Evolutionary conservation across 2,329 filamentous ascomycete genomes (phyloP).

Genomic region (Macroventuria anomochaeta): DNA sequence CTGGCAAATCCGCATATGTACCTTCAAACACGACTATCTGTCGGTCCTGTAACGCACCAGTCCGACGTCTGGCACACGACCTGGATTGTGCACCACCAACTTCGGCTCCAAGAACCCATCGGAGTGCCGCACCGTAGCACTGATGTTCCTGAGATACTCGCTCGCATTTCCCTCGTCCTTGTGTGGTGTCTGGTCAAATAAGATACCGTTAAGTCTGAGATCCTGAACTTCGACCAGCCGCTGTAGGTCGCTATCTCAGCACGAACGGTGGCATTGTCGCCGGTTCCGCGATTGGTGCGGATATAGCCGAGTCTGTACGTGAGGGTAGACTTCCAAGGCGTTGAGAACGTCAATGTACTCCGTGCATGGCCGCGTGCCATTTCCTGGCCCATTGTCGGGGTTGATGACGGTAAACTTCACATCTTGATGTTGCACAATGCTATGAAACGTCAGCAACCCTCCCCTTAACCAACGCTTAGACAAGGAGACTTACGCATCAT

Average conservation of each 20-base stretch:
- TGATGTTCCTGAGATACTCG: constrained; percentile 34
- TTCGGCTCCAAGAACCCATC: constrained; percentile 23
- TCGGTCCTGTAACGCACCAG: constrained; percentile 25
- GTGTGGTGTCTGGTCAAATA: constrained; percentile 58
- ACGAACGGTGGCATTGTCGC: constrained; percentile 24
- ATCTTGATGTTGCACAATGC: constrained; percentile 40
- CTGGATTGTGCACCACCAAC: constrained; percentile 34
- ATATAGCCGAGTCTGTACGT: constrained; percentile 59
- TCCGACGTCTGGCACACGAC: constrained; percentile 24
- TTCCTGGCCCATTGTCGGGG: constrained; percentile 54
- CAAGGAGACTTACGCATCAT: constrained; percentile 23
- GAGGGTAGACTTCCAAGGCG: constrained; percentile 50
- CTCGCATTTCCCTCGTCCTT: constrained; percentile 13
- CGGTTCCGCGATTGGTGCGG: constrained; percentile 53
- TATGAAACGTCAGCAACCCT: constrained; percentile 5
- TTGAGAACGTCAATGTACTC: constrained; percentile 54
- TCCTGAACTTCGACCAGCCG: constrained; percentile 51
- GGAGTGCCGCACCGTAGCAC: constrained; percentile 25
- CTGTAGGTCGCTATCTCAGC: constrained; percentile 57
- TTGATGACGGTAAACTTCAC: constrained; percentile 60
- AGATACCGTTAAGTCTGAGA: constrained; percentile 54
- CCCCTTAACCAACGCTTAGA: background rate
- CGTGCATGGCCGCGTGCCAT: constrained; percentile 47
- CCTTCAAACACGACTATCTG: constrained; percentile 35
- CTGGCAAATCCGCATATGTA: constrained; percentile 21